A percentile compares a stretch with the other conserved stretches of the same genome.
Conservation (phyloP, 2,329 filamentous ascomycete species). For the Bertia moriformis region DNA sequence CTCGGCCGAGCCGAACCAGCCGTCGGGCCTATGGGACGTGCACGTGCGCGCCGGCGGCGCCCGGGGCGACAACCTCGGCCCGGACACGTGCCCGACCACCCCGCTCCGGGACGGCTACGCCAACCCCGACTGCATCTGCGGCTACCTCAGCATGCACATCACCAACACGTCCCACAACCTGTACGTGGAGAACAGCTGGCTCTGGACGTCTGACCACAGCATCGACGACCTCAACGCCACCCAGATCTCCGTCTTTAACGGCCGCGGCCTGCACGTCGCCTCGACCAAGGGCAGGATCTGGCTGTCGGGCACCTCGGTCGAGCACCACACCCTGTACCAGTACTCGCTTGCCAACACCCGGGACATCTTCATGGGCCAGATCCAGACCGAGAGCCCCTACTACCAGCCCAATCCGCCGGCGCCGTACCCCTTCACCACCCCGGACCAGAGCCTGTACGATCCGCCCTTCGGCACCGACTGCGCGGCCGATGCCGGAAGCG, state of each 20-base stretch:
- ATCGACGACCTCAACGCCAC: constrained; percentile 4
- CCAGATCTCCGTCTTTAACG: background rate
- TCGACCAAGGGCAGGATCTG: constrained; percentile 13
- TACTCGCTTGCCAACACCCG: constrained; percentile 32
- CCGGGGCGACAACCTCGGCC: constrained; percentile 49
- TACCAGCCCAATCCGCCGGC: constrained; percentile 34
- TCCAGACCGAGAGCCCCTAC: constrained; percentile 42
- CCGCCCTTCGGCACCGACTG: constrained; percentile 4
- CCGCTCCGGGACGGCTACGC: constrained; percentile 29
- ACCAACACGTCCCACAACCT: background rate
- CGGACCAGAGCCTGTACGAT: constrained; percentile 4
- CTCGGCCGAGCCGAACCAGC: background rate
- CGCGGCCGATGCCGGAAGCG: constrained; percentile 15
- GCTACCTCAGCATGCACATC: constrained; percentile 22
- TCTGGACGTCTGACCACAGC: constrained; percentile 51
- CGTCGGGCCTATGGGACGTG: constrained; percentile 36
- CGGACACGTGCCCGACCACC: constrained; percentile 44
- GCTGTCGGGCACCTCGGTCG: constrained; percentile 33
- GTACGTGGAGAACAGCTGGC: constrained; percentile 35
- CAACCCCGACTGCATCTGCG: constrained; percentile 38
- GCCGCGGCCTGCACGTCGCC: constrained; percentile 11
- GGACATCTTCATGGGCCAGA: constrained; percentile 31
- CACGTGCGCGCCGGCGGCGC: constrained; percentile 59
- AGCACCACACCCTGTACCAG: constrained; percentile 34
- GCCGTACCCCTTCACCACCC: constrained; percentile 21